Evolutionary conservation across 2,329 filamentous ascomycete genomes (phyloP), one percentile per base, ranked within the genome.

Genomic region (Mariannaea elegans): DNA sequence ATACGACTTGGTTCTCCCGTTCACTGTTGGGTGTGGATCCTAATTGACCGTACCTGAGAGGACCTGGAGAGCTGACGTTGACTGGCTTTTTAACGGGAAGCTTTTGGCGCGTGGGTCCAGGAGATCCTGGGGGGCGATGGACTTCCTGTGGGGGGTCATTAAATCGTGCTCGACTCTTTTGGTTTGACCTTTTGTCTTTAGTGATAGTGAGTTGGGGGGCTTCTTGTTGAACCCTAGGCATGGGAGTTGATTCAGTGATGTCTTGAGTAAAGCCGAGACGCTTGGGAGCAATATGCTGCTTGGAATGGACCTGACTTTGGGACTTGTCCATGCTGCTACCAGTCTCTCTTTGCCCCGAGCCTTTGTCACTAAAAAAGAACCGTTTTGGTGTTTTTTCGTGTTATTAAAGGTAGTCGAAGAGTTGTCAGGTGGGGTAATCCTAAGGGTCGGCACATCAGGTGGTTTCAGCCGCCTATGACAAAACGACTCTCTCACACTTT

Each of bases 331-430:
- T 36, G 39, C 48, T 52, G 62, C 59, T 65, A 62, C 62, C 32
- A 59, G 61, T 13, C 66, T 46, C 52, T 27, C 18, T 19, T 52
- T 51, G 49, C 31, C 52, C 61, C 39, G 53, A 63, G 59, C 59
- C 54, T 48, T 44, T 48, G 61, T 57, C 60, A 60, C 77, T 79
- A 80, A 80, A 80, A 80, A 80, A 73, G 65, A 46, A 13, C 32
- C 10, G n/a, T 16, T n/a, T 10, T 29, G 32, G 41, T 39, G 41
- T 7, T 9, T 55, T 41, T 50, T 19, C 10, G 54, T 24, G 18
- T 61, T 34, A 27, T 59, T 42, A 9, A 23, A 51, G 23, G 38
- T 14, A 34, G 31, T 31, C 12, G 24, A 3, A 14, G 5, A 36
- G 16, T 39, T 34, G 45, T n/a, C 5, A 6, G 31, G n/a, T 10